These are phyloP conservation scores for Boletus pseudopeckii DNA, from an alignment of 768 basidiomycete species.

Conservation along the genomic window DNA sequence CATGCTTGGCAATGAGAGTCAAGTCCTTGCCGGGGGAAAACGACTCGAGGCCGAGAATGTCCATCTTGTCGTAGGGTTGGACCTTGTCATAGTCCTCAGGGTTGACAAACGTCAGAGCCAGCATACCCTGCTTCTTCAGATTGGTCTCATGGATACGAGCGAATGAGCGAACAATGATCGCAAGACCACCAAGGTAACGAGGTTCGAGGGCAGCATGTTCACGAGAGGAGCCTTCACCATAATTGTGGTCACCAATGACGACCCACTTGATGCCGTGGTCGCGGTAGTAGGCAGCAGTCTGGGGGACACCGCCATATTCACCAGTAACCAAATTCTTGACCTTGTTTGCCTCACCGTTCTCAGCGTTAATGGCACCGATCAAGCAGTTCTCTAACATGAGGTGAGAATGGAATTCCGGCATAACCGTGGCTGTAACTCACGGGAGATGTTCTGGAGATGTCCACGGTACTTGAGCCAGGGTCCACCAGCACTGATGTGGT, in stretches of 20 bases:
- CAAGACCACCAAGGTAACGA: conserved; percentile 90
- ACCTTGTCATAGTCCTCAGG: conserved; percentile 94
- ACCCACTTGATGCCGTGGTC: conserved; percentile 93
- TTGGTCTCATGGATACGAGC: conserved; percentile 98
- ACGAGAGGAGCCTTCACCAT: conserved; percentile 97
- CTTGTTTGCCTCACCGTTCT: conserved; percentile 96
- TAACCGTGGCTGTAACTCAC: conserved; percentile 39
- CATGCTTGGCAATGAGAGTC: conserved; percentile 77
- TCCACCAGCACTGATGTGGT: conserved; percentile 96
- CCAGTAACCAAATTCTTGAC: conserved; percentile 89
- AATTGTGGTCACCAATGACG: conserved; percentile 93
- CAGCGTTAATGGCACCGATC: conserved; percentile 94
- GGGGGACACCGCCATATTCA: conserved; percentile 80
- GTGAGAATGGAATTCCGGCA: conserved; percentile 4
- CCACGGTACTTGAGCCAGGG: conserved; percentile 99
- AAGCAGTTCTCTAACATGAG: conserved; percentile 78
- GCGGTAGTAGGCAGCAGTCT: conserved; percentile 84
- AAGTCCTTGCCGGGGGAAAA: conserved; percentile 94
- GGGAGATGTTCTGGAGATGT: conserved; percentile 97
- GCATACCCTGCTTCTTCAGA: conserved; percentile 99
- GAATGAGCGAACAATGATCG: conserved; percentile 94
- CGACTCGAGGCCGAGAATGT: conserved; percentile 81
- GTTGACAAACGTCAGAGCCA: conserved; percentile 90
- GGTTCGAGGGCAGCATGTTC: conserved; percentile 98
- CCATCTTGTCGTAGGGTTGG: conserved; percentile 80